Evolutionary conservation across 192 early-diverging fungal species (phyloP).

Genomic region (Radiomyces spectabilis): DNA sequence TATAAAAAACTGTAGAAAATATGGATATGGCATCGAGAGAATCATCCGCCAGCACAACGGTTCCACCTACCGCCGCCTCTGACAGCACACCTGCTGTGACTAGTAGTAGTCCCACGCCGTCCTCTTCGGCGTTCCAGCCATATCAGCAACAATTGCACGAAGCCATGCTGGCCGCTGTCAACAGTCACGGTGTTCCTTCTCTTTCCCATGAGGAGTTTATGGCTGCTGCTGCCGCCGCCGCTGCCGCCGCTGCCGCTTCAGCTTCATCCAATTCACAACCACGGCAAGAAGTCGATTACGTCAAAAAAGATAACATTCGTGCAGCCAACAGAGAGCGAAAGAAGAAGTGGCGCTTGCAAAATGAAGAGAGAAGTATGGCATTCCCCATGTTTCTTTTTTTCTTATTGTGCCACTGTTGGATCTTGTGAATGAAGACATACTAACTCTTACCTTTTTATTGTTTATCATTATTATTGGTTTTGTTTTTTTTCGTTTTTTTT

Average conservation of each 20-base stretch:
- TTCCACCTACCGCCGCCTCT: constrained; percentile 1
- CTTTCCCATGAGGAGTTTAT: constrained; percentile 7
- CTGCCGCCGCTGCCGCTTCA: not conserved
- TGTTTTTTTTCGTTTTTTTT: not conserved
- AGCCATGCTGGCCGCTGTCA: constrained; percentile 21
- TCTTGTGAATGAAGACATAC: not conserved
- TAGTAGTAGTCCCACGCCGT: constrained; percentile 12
- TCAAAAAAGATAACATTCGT: constrained; percentile 16
- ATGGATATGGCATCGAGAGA: not conserved
- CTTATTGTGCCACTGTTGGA: not conserved
- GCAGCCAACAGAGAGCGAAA: constrained; percentile 47
- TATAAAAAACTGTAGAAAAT: not conserved
- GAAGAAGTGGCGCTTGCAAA: constrained; percentile 47
- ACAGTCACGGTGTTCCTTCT: constrained; percentile 10
- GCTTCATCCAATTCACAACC: not conserved
- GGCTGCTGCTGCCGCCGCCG: constrained; percentile 9
- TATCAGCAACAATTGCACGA: constrained; percentile 24
- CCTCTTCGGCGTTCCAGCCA: constrained; percentile 5
- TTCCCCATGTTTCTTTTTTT: not conserved
- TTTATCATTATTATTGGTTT: too few relatives aligned
- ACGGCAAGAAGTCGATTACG: constrained; percentile 6
- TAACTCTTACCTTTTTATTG: too few relatives aligned
- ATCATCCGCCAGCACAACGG: not conserved
- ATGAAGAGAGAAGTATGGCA: constrained; percentile 45
- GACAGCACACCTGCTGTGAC: constrained; percentile 4